Evolutionary conservation across 495 filamentous ascomycete genomes (phyloP).

Genomic region (Penicillium subrubescens): DNA sequence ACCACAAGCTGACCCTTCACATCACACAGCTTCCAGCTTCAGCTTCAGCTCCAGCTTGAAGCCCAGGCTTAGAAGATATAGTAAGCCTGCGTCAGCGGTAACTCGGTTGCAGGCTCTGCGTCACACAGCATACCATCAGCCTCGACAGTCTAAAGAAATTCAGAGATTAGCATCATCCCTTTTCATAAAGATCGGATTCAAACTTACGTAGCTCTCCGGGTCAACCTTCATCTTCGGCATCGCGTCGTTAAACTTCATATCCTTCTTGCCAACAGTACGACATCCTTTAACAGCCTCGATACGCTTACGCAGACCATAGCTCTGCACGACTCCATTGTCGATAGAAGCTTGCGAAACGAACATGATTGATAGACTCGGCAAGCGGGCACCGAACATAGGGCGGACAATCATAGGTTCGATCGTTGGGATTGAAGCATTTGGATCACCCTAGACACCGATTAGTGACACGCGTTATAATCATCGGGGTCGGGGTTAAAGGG

Average conservation of each 20-base stretch:
- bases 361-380: conserved; percentile 73
- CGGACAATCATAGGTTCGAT: conserved; percentile 85
- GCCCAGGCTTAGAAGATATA: conserved; percentile 65
- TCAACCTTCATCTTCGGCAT: conserved; percentile 95
- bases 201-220: conserved; percentile 77
- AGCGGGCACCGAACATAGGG: conserved; percentile 81
- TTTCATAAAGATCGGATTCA: neutral
- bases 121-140: conserved; percentile 78
- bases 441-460: conserved; percentile 66
- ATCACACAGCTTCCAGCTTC: neutral
- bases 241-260: conserved; percentile 91
- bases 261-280: conserved; percentile 77
- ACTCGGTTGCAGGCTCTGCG: conserved; percentile 68
- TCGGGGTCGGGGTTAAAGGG: neutral
- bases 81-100: conserved; percentile 82
- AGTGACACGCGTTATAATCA: neutral
- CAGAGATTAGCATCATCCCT: neutral
- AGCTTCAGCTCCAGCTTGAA: conserved; percentile 14
- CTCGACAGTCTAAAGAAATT: conserved; percentile 60
- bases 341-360: conserved; percentile 82
- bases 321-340: conserved; percentile 60
- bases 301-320: conserved; percentile 77
- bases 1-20: neutral
- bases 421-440: conserved; percentile 90
- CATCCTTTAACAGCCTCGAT: conserved; percentile 82